These are phyloP conservation scores for Fagopyrum homotropicum DNA, from an alignment of 148 eudicot genomes.

Conservation along the genomic window DNA sequence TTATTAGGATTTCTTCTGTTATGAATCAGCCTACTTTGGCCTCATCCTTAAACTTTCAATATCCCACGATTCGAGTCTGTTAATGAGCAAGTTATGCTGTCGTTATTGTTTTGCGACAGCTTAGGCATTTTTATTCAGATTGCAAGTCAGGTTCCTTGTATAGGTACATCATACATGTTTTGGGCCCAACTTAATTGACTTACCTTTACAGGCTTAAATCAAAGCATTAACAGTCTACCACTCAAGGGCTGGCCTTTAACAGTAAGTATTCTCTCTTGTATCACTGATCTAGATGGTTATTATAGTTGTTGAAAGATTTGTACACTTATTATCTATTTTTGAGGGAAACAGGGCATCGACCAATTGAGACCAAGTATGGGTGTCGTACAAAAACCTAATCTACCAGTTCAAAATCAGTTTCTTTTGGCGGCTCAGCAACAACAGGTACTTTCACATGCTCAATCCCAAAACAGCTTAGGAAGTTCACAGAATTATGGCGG, in stretches of 20 bases:
- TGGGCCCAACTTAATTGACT: not conserved
- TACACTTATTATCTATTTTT: not conserved
- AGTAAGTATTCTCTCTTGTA: constrained; percentile 35
- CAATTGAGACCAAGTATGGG: constrained; percentile 60
- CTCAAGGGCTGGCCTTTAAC: constrained; percentile 99
- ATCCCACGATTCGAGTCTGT: too few species aligned
- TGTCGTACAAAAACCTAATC: constrained; percentile 63
- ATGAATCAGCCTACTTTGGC: not conserved
- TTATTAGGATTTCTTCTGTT: not conserved
- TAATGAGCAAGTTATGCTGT: too few species aligned
- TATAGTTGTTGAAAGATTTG: not conserved
- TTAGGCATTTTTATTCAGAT: not conserved
- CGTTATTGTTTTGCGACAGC: not conserved
- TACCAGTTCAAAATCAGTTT: constrained; percentile 66
- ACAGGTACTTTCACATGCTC: constrained; percentile 79
- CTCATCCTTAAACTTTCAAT: too few species aligned
- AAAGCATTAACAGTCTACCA: constrained; percentile 70
- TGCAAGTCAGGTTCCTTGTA: not conserved
- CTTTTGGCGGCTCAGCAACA: constrained; percentile 83
- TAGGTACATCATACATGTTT: not conserved
- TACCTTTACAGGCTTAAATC: constrained; percentile 48
- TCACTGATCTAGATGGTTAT: not conserved
- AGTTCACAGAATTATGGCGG: constrained; percentile 77
- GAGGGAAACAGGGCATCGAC: constrained; percentile 62
- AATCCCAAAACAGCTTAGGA: constrained; percentile 76